Percentiles rank a stretch among this genome's conserved stretches.
phyloP scores from a whole-genome alignment of 108 stramenopile genomes.

The Skeletonema menzelii region DNA sequence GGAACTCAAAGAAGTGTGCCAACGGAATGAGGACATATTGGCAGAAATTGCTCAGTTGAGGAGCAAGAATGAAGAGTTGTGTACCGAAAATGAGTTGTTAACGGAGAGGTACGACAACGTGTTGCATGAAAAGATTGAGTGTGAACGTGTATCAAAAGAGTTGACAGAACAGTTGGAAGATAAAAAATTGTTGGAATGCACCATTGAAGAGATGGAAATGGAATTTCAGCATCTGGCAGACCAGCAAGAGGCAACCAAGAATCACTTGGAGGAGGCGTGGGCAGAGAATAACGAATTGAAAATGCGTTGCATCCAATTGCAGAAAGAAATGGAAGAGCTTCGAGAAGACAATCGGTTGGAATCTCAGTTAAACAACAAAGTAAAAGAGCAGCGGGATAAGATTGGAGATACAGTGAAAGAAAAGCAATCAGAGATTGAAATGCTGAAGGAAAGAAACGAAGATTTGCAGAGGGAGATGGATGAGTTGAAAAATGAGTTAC shows the following conservation, averaged over 20 bases:
- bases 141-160: background rate
- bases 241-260: background rate
- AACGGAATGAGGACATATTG: background rate
- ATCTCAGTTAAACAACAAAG: background rate
- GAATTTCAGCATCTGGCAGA: background rate
- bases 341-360: background rate
- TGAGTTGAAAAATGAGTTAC: background rate
- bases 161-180: background rate
- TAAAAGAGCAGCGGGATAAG: slow-evolving; percentile 2
- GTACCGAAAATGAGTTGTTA: background rate
- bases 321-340: background rate
- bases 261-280: background rate
- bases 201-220: background rate
- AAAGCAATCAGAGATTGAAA: background rate
- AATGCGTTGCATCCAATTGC: background rate
- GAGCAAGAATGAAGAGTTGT: background rate
- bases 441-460: background rate
- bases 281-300: background rate
- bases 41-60: background rate
- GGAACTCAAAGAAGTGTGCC: background rate
- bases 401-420: background rate
- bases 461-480: background rate
- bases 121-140: background rate
- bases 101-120: background rate
- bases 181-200: background rate